A percentile compares a stretch with the other conserved stretches of the same genome.
Conservation (phyloP, 2,329 filamentous ascomycete species). For the Parastagonospora avenae region DNA sequence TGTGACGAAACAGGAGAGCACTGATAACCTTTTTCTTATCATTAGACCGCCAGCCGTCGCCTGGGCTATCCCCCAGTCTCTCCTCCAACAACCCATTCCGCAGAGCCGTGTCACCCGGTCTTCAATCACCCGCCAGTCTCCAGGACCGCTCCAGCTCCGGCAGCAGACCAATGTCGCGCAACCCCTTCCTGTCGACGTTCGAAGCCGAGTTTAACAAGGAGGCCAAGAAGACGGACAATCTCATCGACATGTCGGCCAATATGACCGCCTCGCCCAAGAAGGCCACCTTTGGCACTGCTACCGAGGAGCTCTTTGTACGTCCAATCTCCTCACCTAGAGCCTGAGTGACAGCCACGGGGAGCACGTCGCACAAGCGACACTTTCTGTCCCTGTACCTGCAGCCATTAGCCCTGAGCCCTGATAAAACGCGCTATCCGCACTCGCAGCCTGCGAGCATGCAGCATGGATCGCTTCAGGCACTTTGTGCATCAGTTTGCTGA, state of each 20-base stretch:
- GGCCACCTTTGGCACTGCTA: constrained; percentile 55
- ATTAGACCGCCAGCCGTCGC: constrained; percentile 55
- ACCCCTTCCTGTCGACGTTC: constrained; percentile 73
- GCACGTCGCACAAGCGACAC: constrained; percentile 24
- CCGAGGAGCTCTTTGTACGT: constrained; percentile 80
- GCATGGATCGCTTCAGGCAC: constrained; percentile 49
- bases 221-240: constrained; percentile 30
- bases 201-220: constrained; percentile 49
- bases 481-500: constrained; percentile 50
- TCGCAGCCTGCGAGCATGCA: constrained; percentile 1
- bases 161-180: constrained; percentile 71
- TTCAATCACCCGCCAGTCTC: constrained; percentile 52
- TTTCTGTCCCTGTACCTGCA: not conserved
- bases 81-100: constrained; percentile 79
- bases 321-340: constrained; percentile 17
- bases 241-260: constrained; percentile 46
- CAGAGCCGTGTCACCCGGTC: constrained; percentile 65
- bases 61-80: constrained; percentile 67
- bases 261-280: constrained; percentile 52
- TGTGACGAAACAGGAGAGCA: constrained; percentile 35
- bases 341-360: constrained; percentile 14
- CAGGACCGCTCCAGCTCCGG: constrained; percentile 52
- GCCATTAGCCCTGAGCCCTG: too few relatives aligned
- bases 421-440: constrained; percentile 3
- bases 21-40: constrained; percentile 39